These are phyloP conservation scores for Fistulinella prunicolor DNA, from an alignment of 768 basidiomycete species.

Conservation along the genomic window DNA sequence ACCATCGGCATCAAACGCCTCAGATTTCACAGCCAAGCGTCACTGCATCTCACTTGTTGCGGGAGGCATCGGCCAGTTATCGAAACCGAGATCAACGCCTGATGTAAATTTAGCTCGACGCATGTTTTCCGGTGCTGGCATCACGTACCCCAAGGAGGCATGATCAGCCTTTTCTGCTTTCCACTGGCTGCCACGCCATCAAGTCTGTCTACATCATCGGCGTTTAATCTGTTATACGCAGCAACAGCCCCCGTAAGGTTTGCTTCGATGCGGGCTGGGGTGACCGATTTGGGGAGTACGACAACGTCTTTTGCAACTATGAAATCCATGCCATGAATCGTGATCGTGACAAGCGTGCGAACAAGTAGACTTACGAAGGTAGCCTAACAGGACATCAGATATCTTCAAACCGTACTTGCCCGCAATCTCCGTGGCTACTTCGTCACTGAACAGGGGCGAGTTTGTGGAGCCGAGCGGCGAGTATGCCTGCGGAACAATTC, in stretches of 20 bases:
- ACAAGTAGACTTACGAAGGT: conserved; percentile 45
- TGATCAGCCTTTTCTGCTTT: conserved; percentile 68
- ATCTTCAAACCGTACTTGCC: conserved; percentile 51
- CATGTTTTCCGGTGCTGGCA: not conserved
- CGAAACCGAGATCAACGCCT: conserved; percentile 69
- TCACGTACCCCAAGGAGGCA: conserved; percentile 66
- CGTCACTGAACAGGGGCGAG: conserved; percentile 64
- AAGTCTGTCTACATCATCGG: conserved; percentile 52
- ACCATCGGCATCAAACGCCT: not conserved
- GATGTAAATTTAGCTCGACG: conserved; percentile 14
- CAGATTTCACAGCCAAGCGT: not conserved
- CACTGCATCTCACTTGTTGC: conserved; percentile 2
- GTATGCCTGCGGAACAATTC: conserved; percentile 74
- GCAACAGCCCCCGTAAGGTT: conserved; percentile 53
- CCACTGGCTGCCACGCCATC: conserved; percentile 56
- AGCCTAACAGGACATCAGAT: conserved; percentile 60
- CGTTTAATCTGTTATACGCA: conserved; percentile 44
- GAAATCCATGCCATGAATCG: not conserved
- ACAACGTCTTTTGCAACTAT: conserved; percentile 63
- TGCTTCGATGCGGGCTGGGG: conserved; percentile 57
- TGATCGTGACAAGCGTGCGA: conserved; percentile 8
- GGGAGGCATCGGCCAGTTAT: conserved; percentile 47
- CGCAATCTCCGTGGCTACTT: conserved; percentile 57
- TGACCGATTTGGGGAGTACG: conserved; percentile 77
- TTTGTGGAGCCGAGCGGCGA: conserved; percentile 74